phyloP scores from a whole-genome alignment of 495 filamentous ascomycete species.

The Neurospora sublineolata region DNA sequence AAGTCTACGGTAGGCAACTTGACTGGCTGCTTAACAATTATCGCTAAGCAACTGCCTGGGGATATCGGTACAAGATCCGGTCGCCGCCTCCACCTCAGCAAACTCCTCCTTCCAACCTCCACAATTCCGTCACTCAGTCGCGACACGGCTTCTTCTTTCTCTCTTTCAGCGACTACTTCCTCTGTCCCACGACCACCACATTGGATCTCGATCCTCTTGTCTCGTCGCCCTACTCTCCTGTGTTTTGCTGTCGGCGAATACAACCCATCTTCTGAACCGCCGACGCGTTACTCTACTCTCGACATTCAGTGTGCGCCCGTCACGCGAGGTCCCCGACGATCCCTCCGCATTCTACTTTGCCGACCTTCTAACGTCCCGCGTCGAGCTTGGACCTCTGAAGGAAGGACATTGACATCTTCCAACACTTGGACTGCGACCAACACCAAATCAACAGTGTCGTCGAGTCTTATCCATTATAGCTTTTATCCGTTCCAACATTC shows the following conservation, averaged over 20 bases:
- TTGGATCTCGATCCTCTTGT: neutral
- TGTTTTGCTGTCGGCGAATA: neutral
- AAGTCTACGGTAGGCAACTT: neutral
- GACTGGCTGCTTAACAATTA: neutral
- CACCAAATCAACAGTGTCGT: neutral
- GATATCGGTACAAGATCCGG: neutral
- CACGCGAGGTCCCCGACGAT: neutral
- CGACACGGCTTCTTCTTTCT: conserved; percentile 1
- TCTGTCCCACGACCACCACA: neutral
- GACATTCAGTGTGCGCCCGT: neutral
- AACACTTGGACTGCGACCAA: neutral
- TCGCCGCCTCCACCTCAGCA: conserved; percentile 10
- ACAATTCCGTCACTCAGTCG: conserved; percentile 15
- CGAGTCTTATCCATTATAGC: neutral
- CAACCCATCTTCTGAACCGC: neutral
- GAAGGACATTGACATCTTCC: neutral
- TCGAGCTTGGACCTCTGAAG: conserved; percentile 11
- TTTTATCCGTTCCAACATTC: neutral
- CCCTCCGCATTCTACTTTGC: neutral
- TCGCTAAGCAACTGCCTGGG: neutral
- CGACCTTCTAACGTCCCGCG: neutral
- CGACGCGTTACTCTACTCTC: neutral
- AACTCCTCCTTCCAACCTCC: conserved; percentile 23
- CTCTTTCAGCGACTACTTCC: neutral
- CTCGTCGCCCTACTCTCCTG: neutral